Evolutionary conservation across 306 rosid genomes (phyloP), one percentile per base, ranked within the genome.

Genomic region (Urtica urens): DNA sequence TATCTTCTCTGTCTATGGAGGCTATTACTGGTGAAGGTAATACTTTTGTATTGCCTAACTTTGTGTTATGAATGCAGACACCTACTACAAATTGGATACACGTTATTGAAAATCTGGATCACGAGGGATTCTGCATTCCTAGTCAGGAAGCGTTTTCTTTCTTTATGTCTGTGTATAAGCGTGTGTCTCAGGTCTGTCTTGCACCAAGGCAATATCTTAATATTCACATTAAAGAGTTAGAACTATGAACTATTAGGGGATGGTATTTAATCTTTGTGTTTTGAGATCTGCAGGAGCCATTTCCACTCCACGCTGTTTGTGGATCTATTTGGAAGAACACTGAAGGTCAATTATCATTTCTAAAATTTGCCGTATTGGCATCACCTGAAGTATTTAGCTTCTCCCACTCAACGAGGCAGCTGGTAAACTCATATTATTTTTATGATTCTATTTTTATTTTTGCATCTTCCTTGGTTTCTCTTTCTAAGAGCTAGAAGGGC

Each of bases 261-360:
- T 46, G 48, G 24, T 7, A 35, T 35, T 35, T 35, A 35, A 10
- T 28, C 11, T 35, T 35, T 34, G 31, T 27, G 6, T 41, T 35
- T 34, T 72, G 75, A 39, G 50, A 42, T 48, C 48, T 44, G 49
- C 69, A 92, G 99, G 99, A 82, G 51, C 78, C 78, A n/a, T 86
- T 92, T 68, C 99, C 99, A n/a, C 83, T 92, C 41, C 83, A 86
- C 66, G 80, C 94, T 28, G 54, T 92, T 35, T 92, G 87, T 64
- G 94, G 99, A 53, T 82, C 93, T 51, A 74, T 92, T 45, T 92
- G 99, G 99, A 82, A 86, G 76, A 85, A 92, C 55, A 78, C 78
- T 1, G 99, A 92, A 81, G 96, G 94, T 53, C 99, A 92, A 69
- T 65, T 92, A 43, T 92, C 99, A 38, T 92, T 92, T 64, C 87